These are phyloP conservation scores for Ceratocystis smalleyi DNA, from an alignment of 2,329 filamentous ascomycete species.

Conservation along the genomic window DNA sequence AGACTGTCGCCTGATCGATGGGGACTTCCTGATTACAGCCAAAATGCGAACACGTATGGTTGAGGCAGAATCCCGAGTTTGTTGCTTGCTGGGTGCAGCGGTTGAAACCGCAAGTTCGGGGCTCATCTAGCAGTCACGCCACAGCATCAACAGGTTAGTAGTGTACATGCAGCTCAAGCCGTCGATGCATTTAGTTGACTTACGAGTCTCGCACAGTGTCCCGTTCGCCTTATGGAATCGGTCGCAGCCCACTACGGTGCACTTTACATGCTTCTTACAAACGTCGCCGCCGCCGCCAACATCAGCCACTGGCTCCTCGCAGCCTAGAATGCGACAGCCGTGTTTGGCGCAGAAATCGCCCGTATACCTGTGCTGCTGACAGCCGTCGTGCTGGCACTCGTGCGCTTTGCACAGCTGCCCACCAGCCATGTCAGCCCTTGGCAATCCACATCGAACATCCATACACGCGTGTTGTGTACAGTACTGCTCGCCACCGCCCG, in stretches of 20 bases:
- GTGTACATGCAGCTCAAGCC: neutral
- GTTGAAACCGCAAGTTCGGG: conserved; percentile 5
- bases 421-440: neutral
- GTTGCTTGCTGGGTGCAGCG: conserved; percentile 9
- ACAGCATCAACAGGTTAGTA: neutral
- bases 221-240: neutral
- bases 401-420: conserved; percentile 11
- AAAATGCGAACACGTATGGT: conserved; percentile 6
- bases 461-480: conserved; percentile 16
- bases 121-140: conserved; percentile 2
- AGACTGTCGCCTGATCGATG: neutral
- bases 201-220: conserved; percentile 4
- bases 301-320: neutral
- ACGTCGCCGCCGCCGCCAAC: conserved; percentile 2
- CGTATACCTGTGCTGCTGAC: conserved; percentile 2
- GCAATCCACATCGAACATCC: conserved; percentile 8
- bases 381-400: conserved; percentile 11
- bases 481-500: neutral
- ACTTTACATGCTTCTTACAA: conserved; percentile 11
- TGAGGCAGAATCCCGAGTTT: neutral
- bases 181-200: neutral
- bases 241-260: neutral
- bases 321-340: neutral
- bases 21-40: neutral
- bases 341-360: neutral